Evolutionary conservation across 2,329 filamentous ascomycete genomes (phyloP), one percentile per base, ranked within the genome.

Genomic region (Hypoxylon sp.): DNA sequence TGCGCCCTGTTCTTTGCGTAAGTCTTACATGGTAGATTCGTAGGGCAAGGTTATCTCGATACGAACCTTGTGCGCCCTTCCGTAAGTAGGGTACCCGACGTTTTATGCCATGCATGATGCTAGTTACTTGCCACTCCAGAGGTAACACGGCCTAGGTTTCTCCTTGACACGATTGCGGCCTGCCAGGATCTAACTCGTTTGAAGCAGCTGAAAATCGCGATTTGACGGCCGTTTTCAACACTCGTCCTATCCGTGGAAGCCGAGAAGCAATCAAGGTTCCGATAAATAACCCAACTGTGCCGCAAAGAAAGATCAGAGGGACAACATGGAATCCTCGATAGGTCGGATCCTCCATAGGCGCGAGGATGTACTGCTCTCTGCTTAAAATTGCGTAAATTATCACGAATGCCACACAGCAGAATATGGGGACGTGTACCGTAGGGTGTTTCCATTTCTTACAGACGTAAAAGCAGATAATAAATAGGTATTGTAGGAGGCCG

Each of bases 361-460:
- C n/a, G 6, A 49, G 15, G 24, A 32, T 13, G 26, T 4, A 30
- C 11, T 5, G 43, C 6, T 20, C 13, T 46, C 43, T 46, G 5
- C 4, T 15, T 4, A 30, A 8, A 3, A 50, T n/a, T 8, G 48
- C 20, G 11, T 3, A 20, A 11, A n/a, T 20, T 22, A 37, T 20
- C 28, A 30, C 48, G 3, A n/a, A 13, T 20, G 48, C 48, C 15
- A 32, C 7, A 4, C 11, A 51, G 15, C 30, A 48, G 22, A 11
- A 48, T 6, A 46, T 51, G 13, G 17, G 17, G 15, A 59, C 24
- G 17, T 59, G 49, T 39, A 49, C 43, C 17, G 22, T 26, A n/a
- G 39, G 37, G 17, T 49, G 30, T 26, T 49, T 53, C 57, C 50
- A 60, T 24, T 11, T 50, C 26, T 10, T 44, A 17, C 20, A 34